Evolutionary conservation across 2,329 filamentous ascomycete species (phyloP).

Genomic region (Exophiala sp.): DNA sequence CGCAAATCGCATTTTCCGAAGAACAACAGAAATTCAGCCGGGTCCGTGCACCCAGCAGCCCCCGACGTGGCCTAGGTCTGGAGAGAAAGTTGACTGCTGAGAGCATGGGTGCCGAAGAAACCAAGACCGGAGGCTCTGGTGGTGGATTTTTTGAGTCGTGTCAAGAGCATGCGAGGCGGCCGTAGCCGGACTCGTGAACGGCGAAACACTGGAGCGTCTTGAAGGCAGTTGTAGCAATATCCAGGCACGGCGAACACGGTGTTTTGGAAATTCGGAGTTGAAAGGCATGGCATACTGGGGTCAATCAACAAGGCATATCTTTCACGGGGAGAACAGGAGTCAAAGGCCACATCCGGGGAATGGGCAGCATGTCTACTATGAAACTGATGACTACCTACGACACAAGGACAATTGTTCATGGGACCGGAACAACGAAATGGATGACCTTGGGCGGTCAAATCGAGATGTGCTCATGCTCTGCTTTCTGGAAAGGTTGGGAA

Average conservation of each 20-base stretch:
- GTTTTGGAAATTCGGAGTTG: background rate
- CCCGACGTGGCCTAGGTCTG: constrained; percentile 48
- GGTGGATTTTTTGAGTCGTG: constrained; percentile 68
- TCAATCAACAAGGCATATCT: background rate
- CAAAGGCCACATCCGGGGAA: background rate
- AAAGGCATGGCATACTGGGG: background rate
- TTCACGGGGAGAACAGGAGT: background rate
- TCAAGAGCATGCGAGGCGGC: constrained; percentile 72
- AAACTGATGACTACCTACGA: constrained; percentile 7
- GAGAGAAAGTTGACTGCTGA: constrained; percentile 63
- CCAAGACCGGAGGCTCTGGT: constrained; percentile 42
- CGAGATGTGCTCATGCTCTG: background rate
- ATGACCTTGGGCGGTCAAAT: background rate
- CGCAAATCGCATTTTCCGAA: constrained; percentile 50
- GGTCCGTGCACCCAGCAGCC: constrained; percentile 52
- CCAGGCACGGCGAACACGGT: background rate
- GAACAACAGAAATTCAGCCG: constrained; percentile 36
- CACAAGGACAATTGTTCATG: background rate
- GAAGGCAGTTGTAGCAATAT: background rate
- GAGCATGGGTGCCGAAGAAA: constrained; percentile 37
- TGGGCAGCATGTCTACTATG: constrained; percentile 1
- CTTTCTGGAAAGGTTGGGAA: background rate
- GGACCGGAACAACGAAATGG: background rate
- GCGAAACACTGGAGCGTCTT: constrained; percentile 27
- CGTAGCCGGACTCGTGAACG: constrained; percentile 46